Conservation (phyloP, 768 basidiomycete species). For the Cyathus striatus region DNA sequence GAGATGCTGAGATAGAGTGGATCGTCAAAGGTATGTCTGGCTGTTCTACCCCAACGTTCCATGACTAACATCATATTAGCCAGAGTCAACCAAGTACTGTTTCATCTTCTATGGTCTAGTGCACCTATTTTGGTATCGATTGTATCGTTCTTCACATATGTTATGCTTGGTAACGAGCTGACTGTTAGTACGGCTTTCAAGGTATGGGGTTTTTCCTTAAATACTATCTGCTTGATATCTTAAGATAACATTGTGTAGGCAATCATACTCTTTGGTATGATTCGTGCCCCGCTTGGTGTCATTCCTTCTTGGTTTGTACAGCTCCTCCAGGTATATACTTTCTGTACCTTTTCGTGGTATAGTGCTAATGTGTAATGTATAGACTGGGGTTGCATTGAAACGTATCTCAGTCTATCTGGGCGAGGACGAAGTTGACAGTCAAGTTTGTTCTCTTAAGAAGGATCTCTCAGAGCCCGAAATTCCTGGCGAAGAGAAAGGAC, state of each 20-base stretch:
- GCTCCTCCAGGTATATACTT: slow-evolving; percentile 48
- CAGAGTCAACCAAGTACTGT: slow-evolving; percentile 67
- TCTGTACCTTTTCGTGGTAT: not conserved
- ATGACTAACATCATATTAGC: too few relatives aligned
- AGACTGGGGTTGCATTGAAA: slow-evolving; percentile 63
- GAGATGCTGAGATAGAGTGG: slow-evolving; percentile 71
- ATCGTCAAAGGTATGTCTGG: slow-evolving; percentile 59
- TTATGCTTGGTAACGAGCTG: slow-evolving; percentile 67
- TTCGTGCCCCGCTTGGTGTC: slow-evolving; percentile 70
- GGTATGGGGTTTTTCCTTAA: slow-evolving; percentile 22
- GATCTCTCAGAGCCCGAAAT: slow-evolving; percentile 15
- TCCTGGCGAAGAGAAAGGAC: slow-evolving; percentile 29
- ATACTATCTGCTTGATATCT: not conserved
- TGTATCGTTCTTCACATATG: slow-evolving; percentile 71
- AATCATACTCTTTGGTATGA: slow-evolving; percentile 82
- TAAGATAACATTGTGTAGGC: slow-evolving; percentile 31
- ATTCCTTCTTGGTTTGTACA: slow-evolving; percentile 80
- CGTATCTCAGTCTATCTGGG: slow-evolving; percentile 64
- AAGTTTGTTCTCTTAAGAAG: slow-evolving; percentile 52
- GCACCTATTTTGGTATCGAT: slow-evolving; percentile 81
- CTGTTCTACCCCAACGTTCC: not conserved
- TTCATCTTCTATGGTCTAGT: slow-evolving; percentile 65
- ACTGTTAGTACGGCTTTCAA: slow-evolving; percentile 84
- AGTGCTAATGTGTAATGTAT: not conserved
- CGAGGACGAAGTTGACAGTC: slow-evolving; percentile 65